These are phyloP conservation scores for Umbellularia californica DNA, from an alignment of 164 flowering plant genomes.

Conservation along the genomic window DNA sequence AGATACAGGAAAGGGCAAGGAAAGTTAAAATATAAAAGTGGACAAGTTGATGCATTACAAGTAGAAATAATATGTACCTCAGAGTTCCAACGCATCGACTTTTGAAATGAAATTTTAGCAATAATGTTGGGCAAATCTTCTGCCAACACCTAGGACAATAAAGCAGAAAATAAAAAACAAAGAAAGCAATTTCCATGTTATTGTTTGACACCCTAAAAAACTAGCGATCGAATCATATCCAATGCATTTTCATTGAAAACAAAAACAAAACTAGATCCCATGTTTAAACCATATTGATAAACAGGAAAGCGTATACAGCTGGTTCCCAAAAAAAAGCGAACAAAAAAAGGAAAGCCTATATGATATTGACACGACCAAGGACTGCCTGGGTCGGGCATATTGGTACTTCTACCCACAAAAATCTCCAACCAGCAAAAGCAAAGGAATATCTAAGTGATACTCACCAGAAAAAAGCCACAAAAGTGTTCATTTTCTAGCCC, in stretches of 20 bases:
- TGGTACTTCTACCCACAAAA: no score
- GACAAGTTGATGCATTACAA: background rate
- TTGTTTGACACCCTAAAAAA: background rate
- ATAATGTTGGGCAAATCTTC: conserved; percentile 68
- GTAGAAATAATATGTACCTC: conserved; percentile 41
- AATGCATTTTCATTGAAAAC: no score
- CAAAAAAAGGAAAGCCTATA: no score
- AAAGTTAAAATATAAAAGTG: background rate
- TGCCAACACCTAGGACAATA: conserved; percentile 58
- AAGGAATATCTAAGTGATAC: no score
- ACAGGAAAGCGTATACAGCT: no score
- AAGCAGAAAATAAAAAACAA: background rate
- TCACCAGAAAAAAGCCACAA: no score
- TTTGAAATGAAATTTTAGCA: conserved; percentile 72
- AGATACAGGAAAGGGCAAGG: background rate
- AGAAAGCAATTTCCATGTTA: background rate
- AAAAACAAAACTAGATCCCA: background rate
- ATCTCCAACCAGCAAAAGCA: no score
- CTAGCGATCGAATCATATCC: no score
- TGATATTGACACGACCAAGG: no score
- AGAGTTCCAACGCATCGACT: conserved; percentile 98
- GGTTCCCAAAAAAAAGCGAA: no score
- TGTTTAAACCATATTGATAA: background rate
- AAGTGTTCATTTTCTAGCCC: no score
- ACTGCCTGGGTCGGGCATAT: no score